Conservation (phyloP, 441 rosid genomes). For the Arabidopsis hybrid region DNA sequence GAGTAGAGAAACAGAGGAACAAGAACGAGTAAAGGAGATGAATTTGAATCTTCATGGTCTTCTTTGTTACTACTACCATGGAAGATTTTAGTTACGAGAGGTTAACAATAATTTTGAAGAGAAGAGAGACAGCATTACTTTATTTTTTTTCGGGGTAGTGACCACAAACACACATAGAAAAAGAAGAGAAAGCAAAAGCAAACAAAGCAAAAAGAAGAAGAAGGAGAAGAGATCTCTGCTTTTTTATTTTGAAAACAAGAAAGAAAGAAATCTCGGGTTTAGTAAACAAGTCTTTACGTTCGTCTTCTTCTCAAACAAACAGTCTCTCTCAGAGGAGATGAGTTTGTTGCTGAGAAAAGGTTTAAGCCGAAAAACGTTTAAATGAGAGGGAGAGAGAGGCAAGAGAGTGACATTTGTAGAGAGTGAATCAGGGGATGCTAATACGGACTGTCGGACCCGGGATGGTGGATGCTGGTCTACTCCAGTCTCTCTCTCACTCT, state of each 20-base stretch:
- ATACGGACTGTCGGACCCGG: constrained; percentile 53
- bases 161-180: constrained; percentile 41
- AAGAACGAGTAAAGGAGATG: constrained; percentile 43
- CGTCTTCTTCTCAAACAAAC: constrained; percentile 25
- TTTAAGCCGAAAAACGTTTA: constrained; percentile 4
- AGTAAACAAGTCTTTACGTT: constrained; percentile 31
- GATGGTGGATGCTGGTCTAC: constrained; percentile 43
- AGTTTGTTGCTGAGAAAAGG: constrained; percentile 19
- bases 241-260: neutral
- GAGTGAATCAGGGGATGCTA: constrained; percentile 51
- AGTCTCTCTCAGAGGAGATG: constrained; percentile 44
- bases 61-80: constrained; percentile 17
- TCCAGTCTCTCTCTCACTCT: constrained; percentile 6
- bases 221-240: neutral
- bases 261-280: constrained; percentile 45
- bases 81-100: constrained; percentile 17
- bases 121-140: constrained; percentile 38
- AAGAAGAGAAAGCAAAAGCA: constrained; percentile 46
- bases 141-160: constrained; percentile 9
- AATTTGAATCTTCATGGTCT: constrained; percentile 24
- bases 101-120: constrained; percentile 1
- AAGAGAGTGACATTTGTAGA: constrained; percentile 11
- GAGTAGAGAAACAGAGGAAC: constrained; percentile 41
- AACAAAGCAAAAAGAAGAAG: constrained; percentile 4
- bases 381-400: constrained; percentile 6